These are phyloP conservation scores for Chaetomium fimeti DNA, from an alignment of 495 filamentous ascomycete species.

Conservation along the genomic window DNA sequence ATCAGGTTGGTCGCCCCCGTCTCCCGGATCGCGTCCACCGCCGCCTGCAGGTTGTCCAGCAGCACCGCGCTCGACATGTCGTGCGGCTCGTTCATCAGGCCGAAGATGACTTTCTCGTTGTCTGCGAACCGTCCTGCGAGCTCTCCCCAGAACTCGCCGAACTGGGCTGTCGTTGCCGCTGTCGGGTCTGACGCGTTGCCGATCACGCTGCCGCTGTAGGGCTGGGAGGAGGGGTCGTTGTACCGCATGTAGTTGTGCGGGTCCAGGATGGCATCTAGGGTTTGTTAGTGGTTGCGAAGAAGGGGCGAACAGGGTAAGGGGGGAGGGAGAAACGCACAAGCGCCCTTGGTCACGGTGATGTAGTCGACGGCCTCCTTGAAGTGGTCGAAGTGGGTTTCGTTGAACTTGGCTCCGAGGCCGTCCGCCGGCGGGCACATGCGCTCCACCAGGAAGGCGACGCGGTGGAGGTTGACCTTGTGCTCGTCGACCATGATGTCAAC, in stretches of 20 bases:
- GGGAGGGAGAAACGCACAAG: conserved; percentile 28
- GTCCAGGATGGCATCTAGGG: conserved; percentile 48
- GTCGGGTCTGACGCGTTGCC: conserved; percentile 45
- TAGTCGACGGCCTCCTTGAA: conserved; percentile 54
- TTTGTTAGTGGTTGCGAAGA: conserved; percentile 7
- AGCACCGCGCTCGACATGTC: conserved; percentile 50
- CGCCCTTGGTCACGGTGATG: conserved; percentile 51
- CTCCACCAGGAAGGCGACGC: conserved; percentile 55
- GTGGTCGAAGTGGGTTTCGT: conserved; percentile 51
- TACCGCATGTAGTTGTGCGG: conserved; percentile 59
- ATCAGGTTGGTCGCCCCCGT: conserved; percentile 47
- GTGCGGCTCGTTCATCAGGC: conserved; percentile 53
- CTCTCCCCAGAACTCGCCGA: conserved; percentile 54
- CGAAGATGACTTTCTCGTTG: conserved; percentile 54
- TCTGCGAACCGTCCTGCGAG: conserved; percentile 48
- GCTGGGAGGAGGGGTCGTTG: conserved; percentile 53
- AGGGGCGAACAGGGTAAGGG: background rate
- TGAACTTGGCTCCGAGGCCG: conserved; percentile 52
- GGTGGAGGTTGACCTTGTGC: conserved; percentile 53
- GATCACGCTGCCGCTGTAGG: conserved; percentile 50
- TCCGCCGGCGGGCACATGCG: conserved; percentile 51
- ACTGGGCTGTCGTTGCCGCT: conserved; percentile 50
- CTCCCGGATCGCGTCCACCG: conserved; percentile 49
- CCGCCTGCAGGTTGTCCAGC: conserved; percentile 51
- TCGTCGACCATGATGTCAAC: conserved; percentile 50